phyloP scores from a whole-genome alignment of 2,329 filamentous ascomycete genomes.

The Trichoderma asperellum region DNA sequence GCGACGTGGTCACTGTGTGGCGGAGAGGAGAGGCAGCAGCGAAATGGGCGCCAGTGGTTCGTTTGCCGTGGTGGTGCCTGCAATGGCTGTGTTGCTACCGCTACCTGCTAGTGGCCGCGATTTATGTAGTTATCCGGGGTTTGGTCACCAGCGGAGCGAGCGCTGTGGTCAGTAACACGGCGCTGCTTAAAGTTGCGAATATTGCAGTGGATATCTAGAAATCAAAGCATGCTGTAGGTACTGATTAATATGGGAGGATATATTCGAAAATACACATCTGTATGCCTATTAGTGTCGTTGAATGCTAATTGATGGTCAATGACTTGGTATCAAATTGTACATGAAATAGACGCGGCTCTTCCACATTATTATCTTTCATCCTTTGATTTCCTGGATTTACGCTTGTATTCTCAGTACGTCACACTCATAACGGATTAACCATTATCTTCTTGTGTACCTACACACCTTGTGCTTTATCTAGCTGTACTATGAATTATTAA shows the following conservation, averaged over 20 bases:
- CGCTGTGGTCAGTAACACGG: background rate
- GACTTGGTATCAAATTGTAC: background rate
- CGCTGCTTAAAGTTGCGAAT: background rate
- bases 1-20: slow-evolving; percentile 27
- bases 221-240: too few relatives aligned
- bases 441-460: too few relatives aligned
- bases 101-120: background rate
- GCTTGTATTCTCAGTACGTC: too few relatives aligned
- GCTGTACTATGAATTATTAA: background rate
- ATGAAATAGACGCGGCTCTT: too few relatives aligned
- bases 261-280: background rate
- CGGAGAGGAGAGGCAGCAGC: background rate
- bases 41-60: background rate
- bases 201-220: too few relatives aligned
- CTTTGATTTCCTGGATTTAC: too few relatives aligned
- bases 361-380: too few relatives aligned
- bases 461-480: background rate
- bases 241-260: too few relatives aligned
- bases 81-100: background rate
- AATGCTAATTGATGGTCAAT: background rate
- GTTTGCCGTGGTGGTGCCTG: background rate
- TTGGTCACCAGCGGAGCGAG: slow-evolving; percentile 9
- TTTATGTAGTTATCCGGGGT: slow-evolving; percentile 24
- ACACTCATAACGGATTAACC: too few relatives aligned
- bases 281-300: background rate